Evolutionary conservation across 2,329 filamentous ascomycete genomes (phyloP).

Genomic region (Fusarium compactum): DNA sequence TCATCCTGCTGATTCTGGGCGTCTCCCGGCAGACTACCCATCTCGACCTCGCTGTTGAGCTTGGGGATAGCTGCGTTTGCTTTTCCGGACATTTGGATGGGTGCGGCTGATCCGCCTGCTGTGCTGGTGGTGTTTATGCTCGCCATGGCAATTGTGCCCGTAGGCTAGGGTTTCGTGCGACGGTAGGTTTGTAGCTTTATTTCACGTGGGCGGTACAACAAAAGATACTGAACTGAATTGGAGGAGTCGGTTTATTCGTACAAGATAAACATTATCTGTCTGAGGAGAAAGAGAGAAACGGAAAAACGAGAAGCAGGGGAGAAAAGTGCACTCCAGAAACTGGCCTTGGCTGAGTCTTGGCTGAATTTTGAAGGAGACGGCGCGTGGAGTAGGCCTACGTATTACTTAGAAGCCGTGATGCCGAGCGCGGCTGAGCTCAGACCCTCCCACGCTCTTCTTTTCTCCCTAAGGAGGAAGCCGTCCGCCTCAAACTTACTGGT

Average conservation of each 20-base stretch:
- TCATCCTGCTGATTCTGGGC: constrained; percentile 69
- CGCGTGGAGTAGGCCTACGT: constrained; percentile 47
- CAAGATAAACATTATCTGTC: constrained; percentile 40
- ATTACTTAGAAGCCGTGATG: constrained; percentile 47
- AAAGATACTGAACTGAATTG: constrained; percentile 9
- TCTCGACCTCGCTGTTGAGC: constrained; percentile 68
- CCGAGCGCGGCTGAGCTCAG: constrained; percentile 47
- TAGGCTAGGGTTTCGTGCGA: constrained; percentile 12
- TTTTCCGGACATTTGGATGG: constrained; percentile 68
- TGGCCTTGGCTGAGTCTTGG: constrained; percentile 37
- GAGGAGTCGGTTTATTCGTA: constrained; percentile 30
- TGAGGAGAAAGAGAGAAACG: constrained; percentile 13
- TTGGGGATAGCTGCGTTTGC: constrained; percentile 65
- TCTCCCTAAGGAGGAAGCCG: constrained; percentile 36
- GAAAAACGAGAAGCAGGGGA: constrained; percentile 17
- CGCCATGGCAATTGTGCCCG: constrained; percentile 54
- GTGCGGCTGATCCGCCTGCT: constrained; percentile 56
- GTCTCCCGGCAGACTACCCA: constrained; percentile 62
- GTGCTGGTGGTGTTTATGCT: constrained; percentile 54
- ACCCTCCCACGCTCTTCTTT: constrained; percentile 34
- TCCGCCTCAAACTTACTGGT: constrained; percentile 20
- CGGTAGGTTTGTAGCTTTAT: constrained; percentile 1
- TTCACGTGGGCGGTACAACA: background rate
- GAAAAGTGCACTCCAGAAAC: constrained; percentile 14
- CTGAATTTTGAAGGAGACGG: constrained; percentile 43